A percentile compares a stretch with the other conserved stretches of the same genome.
Conservation (phyloP, 176 grass and related monocot genomes). For the Musa troglodytarum region DNA sequence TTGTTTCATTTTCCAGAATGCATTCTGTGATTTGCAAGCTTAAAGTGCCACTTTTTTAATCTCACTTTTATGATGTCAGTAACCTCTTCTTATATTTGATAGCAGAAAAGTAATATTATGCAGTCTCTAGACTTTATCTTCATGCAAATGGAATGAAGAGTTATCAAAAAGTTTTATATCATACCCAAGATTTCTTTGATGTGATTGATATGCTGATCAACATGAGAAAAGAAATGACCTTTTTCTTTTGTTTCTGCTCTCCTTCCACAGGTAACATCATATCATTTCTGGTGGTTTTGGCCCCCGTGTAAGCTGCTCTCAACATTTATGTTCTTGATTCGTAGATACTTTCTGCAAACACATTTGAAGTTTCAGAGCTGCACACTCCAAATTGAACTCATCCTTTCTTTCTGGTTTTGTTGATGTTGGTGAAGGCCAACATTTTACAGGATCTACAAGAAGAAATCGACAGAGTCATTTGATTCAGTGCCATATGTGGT, state of each 20-base stretch:
- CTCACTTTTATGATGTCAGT: too few species aligned
- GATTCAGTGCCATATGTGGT: conserved; percentile 69
- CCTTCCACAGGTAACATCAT: conserved; percentile 54
- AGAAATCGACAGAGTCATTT: conserved; percentile 84
- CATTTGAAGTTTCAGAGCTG: too few species aligned
- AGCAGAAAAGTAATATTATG: too few species aligned
- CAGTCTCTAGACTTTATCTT: too few species aligned
- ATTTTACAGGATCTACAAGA: conserved; percentile 73
- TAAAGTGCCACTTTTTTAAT: too few species aligned
- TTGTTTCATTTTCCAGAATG: neutral
- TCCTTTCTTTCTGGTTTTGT: too few species aligned
- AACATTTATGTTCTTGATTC: neutral
- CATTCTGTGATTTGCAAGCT: neutral
- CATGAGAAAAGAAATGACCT: neutral
- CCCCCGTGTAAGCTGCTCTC: conserved; percentile 48
- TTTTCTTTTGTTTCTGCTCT: neutral
- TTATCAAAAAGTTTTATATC: neutral
- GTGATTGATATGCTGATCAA: neutral
- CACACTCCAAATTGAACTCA: too few species aligned
- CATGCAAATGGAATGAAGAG: too few species aligned
- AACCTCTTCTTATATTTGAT: too few species aligned
- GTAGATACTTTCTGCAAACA: neutral
- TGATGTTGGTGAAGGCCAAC: conserved; percentile 28
- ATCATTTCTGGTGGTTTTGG: conserved; percentile 61
- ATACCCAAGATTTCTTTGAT: neutral